Evolutionary conservation across 148 eudicot species (phyloP), one percentile per base, ranked within the genome.

Genomic region (Heliosperma pusillum): DNA sequence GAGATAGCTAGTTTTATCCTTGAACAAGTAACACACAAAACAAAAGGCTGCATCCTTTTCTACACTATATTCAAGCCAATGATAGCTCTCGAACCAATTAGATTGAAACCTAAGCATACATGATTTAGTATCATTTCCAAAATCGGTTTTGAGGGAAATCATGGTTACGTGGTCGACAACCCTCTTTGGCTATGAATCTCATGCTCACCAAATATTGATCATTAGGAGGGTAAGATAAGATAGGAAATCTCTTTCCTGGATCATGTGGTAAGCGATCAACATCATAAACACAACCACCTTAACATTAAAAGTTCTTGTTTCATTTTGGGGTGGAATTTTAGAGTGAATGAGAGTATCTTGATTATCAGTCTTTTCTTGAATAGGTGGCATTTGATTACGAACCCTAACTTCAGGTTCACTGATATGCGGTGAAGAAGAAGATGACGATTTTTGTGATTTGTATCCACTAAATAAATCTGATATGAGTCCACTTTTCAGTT

Each of bases 1-100:
- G 9, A 4, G 58, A 55, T 6, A 19, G 30, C 4, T 10, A 1
- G 20, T 10, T 55, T 10, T 55, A 55, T 55, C 58, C 58, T 55
- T 55, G 58, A 74, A 47, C 70, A 74, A 74, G 70, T 74, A 74
- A 42, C 77, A 74, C 33, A 30, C 36, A n/a, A 74, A 74, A 50
- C 70, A 74, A 45, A 21, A 74, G 1, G 69, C 69, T n/a, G 58
- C 60, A 74, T 63, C 70, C 27, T 63, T 26, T 50, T 62, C 66
- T 0, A 74, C 42, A 62, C 69, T 74, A 47, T 63, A 74, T 13
- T 74, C 77, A 63, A 74, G 66, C 70, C 77, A 74, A 8, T 47
- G 17, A 47, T 74, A 74, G 8, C 17, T 44, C 0, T 45, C 44
- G 26, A 4, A 74, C 77, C 77, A 74, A 27, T 25, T 1, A 47